phyloP scores from a whole-genome alignment of 768 basidiomycete species.

The Albatrellus ellisii region DNA sequence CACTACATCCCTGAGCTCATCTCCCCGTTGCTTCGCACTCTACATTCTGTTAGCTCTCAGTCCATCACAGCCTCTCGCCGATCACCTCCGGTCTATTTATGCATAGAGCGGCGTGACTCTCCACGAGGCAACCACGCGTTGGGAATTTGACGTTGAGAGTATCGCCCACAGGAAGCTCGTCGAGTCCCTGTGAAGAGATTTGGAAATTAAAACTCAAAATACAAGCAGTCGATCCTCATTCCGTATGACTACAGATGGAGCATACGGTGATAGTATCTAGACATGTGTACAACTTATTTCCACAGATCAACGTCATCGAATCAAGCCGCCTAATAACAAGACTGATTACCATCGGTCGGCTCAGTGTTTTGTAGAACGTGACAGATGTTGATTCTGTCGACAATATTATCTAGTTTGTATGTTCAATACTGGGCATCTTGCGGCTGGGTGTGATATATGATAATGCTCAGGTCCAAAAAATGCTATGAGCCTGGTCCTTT shows the following conservation, averaged over 20 bases:
- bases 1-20: conserved; percentile 56
- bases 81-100: conserved; percentile 42
- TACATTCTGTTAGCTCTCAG: conserved; percentile 36
- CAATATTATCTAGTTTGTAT: too few relatives aligned
- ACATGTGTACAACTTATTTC: too few relatives aligned
- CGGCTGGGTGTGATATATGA: too few relatives aligned
- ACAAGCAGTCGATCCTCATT: conserved; percentile 1
- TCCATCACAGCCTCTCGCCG: conserved; percentile 23
- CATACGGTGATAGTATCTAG: too few relatives aligned
- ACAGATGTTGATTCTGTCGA: too few relatives aligned
- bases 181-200: conserved; percentile 59
- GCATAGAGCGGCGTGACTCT: conserved; percentile 71
- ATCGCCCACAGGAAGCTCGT: conserved; percentile 45
- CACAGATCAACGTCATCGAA: not conserved
- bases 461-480: too few relatives aligned
- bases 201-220: conserved; percentile 34
- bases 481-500: too few relatives aligned
- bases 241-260: too few relatives aligned
- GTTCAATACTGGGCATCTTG: too few relatives aligned
- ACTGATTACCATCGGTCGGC: too few relatives aligned
- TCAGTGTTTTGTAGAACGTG: too few relatives aligned
- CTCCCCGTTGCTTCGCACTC: conserved; percentile 55
- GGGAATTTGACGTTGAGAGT: conserved; percentile 45
- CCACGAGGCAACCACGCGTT: conserved; percentile 35
- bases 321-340: too few relatives aligned